A percentile compares a stretch with the other conserved stretches of the same genome.
Conservation (phyloP, 257 asterid genomes). For the Penstemon davidsonii region DNA sequence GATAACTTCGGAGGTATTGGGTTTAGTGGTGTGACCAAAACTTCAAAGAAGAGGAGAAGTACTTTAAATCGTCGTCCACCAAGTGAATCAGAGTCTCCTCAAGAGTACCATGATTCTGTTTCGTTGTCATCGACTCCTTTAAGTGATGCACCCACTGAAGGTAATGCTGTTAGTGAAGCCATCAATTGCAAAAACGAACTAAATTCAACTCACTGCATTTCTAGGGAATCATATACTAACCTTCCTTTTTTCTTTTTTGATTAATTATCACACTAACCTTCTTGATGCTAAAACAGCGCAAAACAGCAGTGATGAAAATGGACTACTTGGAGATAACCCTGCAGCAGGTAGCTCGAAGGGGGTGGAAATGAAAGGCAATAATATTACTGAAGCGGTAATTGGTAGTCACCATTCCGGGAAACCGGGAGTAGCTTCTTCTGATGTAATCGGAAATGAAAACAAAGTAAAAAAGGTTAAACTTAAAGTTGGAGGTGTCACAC, state of each 20-base stretch:
- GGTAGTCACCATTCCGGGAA: constrained; percentile 31
- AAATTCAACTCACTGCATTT: constrained; percentile 25
- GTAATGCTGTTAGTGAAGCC: constrained; percentile 30
- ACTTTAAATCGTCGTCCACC: constrained; percentile 52
- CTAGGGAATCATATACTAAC: constrained; percentile 37
- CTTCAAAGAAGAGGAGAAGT: constrained; percentile 61
- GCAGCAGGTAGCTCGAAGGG: constrained; percentile 31
- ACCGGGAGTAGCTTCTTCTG: constrained; percentile 36
- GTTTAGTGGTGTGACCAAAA: constrained; percentile 30
- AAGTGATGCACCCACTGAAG: constrained; percentile 57
- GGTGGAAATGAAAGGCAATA: constrained; percentile 27
- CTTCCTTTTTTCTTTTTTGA: neutral
- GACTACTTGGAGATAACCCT: constrained; percentile 31
- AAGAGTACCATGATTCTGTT: constrained; percentile 43
- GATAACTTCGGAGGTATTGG: constrained; percentile 43
- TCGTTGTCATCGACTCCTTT: constrained; percentile 66
- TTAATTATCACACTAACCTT: constrained; percentile 22
- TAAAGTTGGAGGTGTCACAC: constrained; percentile 83
- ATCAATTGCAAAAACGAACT: constrained; percentile 24
- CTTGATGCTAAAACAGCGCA: constrained; percentile 39
- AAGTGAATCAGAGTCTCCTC: constrained; percentile 48
- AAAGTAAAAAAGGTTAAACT: constrained; percentile 68
- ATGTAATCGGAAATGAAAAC: constrained; percentile 40
- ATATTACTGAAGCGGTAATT: constrained; percentile 24
- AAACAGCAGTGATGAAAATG: constrained; percentile 34